These are phyloP conservation scores for Camellia lanceoleosa DNA, from an alignment of 148 eudicot species.

Conservation along the genomic window DNA sequence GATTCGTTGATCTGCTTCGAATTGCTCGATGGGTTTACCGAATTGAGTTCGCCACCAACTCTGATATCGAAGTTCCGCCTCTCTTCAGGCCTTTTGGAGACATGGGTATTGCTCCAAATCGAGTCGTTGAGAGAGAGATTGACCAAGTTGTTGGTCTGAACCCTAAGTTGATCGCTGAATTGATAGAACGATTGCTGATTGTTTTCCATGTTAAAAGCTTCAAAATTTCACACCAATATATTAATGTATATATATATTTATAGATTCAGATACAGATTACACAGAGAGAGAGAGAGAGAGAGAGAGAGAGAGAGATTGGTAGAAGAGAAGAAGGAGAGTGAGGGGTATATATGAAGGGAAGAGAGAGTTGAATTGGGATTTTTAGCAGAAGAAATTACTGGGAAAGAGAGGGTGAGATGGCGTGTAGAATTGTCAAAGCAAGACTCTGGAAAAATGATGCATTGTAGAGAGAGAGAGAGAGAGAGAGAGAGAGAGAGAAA, in stretches of 20 bases:
- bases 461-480: not conserved
- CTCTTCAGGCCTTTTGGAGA: constrained; percentile 47
- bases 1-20: constrained; percentile 10
- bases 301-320: not conserved
- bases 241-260: not conserved
- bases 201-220: constrained; percentile 36
- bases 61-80: constrained; percentile 76
- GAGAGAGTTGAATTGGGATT: not conserved
- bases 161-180: constrained; percentile 88
- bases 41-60: constrained; percentile 44
- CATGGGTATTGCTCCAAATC: constrained; percentile 71
- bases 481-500: too few species aligned
- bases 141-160: constrained; percentile 53
- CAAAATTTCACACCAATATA: not conserved
- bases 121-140: constrained; percentile 84
- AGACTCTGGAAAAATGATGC: constrained; percentile 9
- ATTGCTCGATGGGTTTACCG: not conserved
- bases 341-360: not conserved
- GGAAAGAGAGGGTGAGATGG: constrained; percentile 38
- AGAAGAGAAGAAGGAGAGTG: not conserved
- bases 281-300: not conserved
- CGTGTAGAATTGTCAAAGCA: constrained; percentile 77
- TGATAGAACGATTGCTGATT: constrained; percentile 81
- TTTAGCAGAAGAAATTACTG: constrained; percentile 47
- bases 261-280: not conserved